Evolutionary conservation across 257 asterid species (phyloP).

Genomic region (Catharanthus roseus): DNA sequence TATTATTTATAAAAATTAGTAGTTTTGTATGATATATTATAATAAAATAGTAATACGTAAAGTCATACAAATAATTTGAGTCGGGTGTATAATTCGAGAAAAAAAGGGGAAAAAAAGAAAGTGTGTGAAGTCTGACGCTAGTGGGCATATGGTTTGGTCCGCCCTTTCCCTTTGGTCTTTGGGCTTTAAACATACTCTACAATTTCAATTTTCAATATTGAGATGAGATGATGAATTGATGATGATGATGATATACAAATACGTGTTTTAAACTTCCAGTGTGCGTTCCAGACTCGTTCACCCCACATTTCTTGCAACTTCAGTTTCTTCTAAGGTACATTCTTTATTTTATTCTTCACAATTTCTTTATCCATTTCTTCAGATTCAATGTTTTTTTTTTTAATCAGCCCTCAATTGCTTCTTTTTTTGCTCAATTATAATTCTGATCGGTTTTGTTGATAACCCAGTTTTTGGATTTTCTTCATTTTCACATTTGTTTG

Average conservation of each 20-base stretch:
- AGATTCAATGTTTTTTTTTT: slow-evolving; percentile 1
- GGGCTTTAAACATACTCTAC: background rate
- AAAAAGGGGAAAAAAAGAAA: background rate
- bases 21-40: too few relatives aligned
- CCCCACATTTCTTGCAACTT: background rate
- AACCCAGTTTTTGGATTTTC: slow-evolving; percentile 6
- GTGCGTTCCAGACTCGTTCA: slow-evolving; percentile 10
- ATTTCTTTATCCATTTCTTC: background rate
- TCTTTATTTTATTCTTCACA: background rate
- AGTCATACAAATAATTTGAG: too few relatives aligned
- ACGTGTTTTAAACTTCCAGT: background rate
- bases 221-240: background rate
- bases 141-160: background rate
- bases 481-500: slow-evolving; percentile 5
- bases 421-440: background rate
- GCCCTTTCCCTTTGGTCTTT: background rate
- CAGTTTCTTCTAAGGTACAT: slow-evolving; percentile 6
- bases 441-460: background rate
- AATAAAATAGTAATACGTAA: too few relatives aligned
- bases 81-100: too few relatives aligned
- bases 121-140: background rate
- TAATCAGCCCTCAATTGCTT: too few relatives aligned
- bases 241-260: background rate
- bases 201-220: too few relatives aligned
- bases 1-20: too few relatives aligned